Evolutionary conservation across 106 monocot genomes (phyloP), one percentile per base, ranked within the genome.

Genomic region (Vanilla planifolia): DNA sequence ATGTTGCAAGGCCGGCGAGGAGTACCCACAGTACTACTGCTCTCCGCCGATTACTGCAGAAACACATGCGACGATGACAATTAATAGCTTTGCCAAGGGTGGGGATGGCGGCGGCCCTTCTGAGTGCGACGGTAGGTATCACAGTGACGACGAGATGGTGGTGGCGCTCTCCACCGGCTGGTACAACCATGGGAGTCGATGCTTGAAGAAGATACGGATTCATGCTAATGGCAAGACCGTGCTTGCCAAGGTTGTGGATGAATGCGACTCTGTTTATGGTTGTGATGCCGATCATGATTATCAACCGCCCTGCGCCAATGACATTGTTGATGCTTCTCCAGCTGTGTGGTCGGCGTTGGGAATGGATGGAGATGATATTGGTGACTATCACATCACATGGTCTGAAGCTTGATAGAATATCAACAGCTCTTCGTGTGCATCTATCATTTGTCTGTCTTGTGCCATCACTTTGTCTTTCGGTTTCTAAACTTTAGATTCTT

Each of bases 201-300:
- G 79, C 64, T 8, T 6, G n/a, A 59, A 61, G 41, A 28, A 48
- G 1, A 70, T 62, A 8, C 51, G 37, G 69, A 70, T 79, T 13
- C 36, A 45, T 7, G 79, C 69, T 9, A 79, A 79, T 35, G 74
- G 79, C 1, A 60, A 55, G 37, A 60, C 73, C 5, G 65, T 65
- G 17, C 11, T 30, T 25, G 79, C 79, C 7, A 79, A 53, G 46
- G 79, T 73, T 36, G 69, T 79, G 10, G 79, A 79, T 48, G 79
- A 79, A 44, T 79, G 73, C 28, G 73, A 79, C 29, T 79, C 79
- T 0, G n/a, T 59, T 3, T 3, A 69, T 20, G 79, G 79, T 10
- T 79, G 79, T 45, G 79, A 79, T 24, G 6, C n/a, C 6, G 51
- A 55, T 48, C 73, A 79, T 27, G 69, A 36, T 17, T 43, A 16